Evolutionary conservation across 768 basidiomycete genomes (phyloP).

Genomic region (Psilocybe azurescens): DNA sequence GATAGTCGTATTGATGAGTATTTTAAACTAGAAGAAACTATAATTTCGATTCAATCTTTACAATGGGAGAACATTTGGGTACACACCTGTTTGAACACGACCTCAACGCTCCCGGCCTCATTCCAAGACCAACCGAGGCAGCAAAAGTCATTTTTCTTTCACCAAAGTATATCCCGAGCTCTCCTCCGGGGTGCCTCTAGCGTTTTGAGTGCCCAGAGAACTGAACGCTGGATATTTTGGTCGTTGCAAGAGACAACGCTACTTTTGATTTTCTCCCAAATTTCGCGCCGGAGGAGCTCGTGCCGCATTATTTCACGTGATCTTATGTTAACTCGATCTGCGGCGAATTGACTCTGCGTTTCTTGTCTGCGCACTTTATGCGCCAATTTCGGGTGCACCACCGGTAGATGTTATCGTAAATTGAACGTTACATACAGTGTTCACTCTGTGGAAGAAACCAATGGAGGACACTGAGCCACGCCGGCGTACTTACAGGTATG

Average conservation of each 20-base stretch:
- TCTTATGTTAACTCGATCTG: too few relatives aligned
- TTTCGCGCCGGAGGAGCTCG: neutral
- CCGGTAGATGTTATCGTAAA: neutral
- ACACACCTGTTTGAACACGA: slow-evolving; percentile 12
- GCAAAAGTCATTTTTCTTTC: slow-evolving; percentile 10
- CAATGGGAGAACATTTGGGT: neutral
- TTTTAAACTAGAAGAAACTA: neutral
- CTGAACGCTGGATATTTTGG: neutral
- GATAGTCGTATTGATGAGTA: neutral
- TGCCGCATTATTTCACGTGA: neutral
- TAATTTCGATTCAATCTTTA: neutral
- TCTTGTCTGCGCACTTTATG: neutral
- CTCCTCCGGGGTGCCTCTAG: neutral
- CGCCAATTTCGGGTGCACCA: neutral
- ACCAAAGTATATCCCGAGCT: neutral
- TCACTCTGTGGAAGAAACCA: neutral
- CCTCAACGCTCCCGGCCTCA: slow-evolving; percentile 12
- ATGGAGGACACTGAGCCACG: slow-evolving; percentile 5
- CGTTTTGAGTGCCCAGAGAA: neutral
- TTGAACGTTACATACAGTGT: neutral
- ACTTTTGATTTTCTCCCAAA: neutral
- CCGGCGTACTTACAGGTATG: slow-evolving; percentile 15
- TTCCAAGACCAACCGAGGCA: slow-evolving; percentile 9
- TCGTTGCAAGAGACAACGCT: slow-evolving; percentile 1
- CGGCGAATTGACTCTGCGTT: neutral